phyloP scores from a whole-genome alignment of 306 rosid genomes.

The Prosopis cineraria region DNA sequence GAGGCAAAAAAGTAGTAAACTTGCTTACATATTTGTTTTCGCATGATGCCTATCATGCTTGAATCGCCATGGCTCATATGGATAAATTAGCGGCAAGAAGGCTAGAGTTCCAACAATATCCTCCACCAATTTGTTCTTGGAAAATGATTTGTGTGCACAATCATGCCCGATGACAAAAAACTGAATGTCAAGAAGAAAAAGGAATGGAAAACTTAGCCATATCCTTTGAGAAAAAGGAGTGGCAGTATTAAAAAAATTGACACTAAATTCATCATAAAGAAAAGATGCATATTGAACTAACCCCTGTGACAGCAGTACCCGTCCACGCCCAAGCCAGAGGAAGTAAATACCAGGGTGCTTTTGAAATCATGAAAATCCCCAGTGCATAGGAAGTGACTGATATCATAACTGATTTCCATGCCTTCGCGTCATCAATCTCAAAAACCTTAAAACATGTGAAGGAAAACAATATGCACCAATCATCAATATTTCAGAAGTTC shows the following conservation, averaged over 20 bases:
- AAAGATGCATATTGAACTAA: constrained; percentile 48
- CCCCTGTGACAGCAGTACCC: constrained; percentile 98
- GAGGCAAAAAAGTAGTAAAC: constrained; percentile 1
- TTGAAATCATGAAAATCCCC: constrained; percentile 82
- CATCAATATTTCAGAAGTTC: constrained; percentile 1
- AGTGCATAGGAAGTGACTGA: constrained; percentile 80
- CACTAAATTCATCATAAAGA: constrained; percentile 9
- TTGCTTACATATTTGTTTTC: constrained; percentile 88
- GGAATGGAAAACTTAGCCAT: constrained; percentile 26
- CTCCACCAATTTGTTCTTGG: constrained; percentile 90
- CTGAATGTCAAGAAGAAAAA: constrained; percentile 48
- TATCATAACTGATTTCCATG: constrained; percentile 86
- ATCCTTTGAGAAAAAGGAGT: constrained; percentile 1
- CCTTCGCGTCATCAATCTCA: constrained; percentile 77
- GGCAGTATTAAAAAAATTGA: background rate
- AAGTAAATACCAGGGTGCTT: constrained; percentile 96
- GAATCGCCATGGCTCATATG: constrained; percentile 98
- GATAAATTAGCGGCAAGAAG: constrained; percentile 89
- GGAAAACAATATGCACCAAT: constrained; percentile 8
- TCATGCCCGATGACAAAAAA: constrained; percentile 98
- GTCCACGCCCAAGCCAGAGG: constrained; percentile 99
- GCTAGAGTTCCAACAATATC: constrained; percentile 96
- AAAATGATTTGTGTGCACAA: constrained; percentile 96
- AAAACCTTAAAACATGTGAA: constrained; percentile 59
- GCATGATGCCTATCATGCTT: constrained; percentile 98